Percentiles rank a stretch among this genome's conserved stretches.
These are phyloP conservation scores for Paecilomyces fulvus DNA, from an alignment of 2,329 filamentous ascomycete species.

Conservation along the genomic window DNA sequence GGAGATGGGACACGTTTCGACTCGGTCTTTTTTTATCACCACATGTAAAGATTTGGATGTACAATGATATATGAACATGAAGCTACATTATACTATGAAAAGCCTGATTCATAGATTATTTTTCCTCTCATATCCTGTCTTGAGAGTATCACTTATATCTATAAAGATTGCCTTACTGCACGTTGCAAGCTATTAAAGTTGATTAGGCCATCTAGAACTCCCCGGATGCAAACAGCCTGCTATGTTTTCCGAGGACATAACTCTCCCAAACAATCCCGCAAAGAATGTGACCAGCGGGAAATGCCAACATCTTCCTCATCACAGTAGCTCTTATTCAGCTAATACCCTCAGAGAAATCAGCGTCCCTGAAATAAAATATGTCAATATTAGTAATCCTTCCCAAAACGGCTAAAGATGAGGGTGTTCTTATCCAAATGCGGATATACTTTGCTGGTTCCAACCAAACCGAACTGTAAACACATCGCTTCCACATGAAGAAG, in stretches of 20 bases:
- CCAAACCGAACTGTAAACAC: background rate
- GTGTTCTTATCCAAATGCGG: background rate
- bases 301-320: background rate
- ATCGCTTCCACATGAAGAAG: background rate
- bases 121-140: background rate
- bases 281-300: background rate
- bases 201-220: background rate
- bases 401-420: background rate
- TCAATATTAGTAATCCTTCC: background rate
- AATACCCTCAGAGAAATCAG: background rate
- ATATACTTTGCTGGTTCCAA: background rate
- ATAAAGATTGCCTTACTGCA: background rate
- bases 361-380: background rate
- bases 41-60: background rate
- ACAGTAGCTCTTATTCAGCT: background rate
- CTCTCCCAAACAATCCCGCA: background rate
- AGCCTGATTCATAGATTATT: background rate
- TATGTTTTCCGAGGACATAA: background rate
- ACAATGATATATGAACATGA: background rate
- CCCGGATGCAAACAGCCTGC: background rate
- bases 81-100: background rate
- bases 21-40: background rate
- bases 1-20: background rate
- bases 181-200: background rate
- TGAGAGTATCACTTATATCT: background rate